These are phyloP conservation scores for Pichia sorboxylosa DNA, from an alignment of 1,139 yeast genomes.

Conservation along the genomic window DNA sequence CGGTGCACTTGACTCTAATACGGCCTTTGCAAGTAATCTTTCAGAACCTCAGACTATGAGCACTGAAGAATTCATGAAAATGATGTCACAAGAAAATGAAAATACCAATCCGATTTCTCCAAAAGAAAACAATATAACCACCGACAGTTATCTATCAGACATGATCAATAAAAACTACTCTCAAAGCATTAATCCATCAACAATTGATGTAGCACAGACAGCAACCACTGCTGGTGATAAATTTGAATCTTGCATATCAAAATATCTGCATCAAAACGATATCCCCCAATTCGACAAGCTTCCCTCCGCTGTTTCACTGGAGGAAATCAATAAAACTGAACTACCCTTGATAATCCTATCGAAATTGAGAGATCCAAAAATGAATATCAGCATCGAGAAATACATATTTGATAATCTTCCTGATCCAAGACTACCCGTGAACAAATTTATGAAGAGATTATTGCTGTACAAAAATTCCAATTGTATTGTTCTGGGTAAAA, in stretches of 20 bases:
- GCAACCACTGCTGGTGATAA: slow-evolving; percentile 20
- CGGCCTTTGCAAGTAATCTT: background rate
- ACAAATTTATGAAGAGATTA: slow-evolving; percentile 34
- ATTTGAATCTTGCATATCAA: background rate
- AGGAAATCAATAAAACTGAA: slow-evolving; percentile 22
- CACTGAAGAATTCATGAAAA: slow-evolving; percentile 15
- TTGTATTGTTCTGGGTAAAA: slow-evolving; percentile 90
- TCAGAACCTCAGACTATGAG: slow-evolving; percentile 15
- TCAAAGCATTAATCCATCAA: slow-evolving; percentile 26
- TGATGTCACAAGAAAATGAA: slow-evolving; percentile 8
- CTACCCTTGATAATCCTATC: slow-evolving; percentile 30
- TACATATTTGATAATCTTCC: slow-evolving; percentile 62
- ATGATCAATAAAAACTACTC: background rate
- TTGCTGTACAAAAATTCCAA: slow-evolving; percentile 68
- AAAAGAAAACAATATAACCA: background rate
- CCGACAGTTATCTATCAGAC: slow-evolving; percentile 4
- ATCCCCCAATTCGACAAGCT: slow-evolving; percentile 4
- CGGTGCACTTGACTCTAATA: background rate
- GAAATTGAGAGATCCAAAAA: slow-evolving; percentile 46
- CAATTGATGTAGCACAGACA: slow-evolving; percentile 63
- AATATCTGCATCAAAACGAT: slow-evolving; percentile 9
- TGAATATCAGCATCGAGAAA: slow-evolving; percentile 77
- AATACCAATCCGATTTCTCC: background rate
- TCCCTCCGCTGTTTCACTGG: slow-evolving; percentile 15
- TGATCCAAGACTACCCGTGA: slow-evolving; percentile 15